phyloP scores from a whole-genome alignment of 2,329 filamentous ascomycete species.

The Aspergillus eucalypticola region DNA sequence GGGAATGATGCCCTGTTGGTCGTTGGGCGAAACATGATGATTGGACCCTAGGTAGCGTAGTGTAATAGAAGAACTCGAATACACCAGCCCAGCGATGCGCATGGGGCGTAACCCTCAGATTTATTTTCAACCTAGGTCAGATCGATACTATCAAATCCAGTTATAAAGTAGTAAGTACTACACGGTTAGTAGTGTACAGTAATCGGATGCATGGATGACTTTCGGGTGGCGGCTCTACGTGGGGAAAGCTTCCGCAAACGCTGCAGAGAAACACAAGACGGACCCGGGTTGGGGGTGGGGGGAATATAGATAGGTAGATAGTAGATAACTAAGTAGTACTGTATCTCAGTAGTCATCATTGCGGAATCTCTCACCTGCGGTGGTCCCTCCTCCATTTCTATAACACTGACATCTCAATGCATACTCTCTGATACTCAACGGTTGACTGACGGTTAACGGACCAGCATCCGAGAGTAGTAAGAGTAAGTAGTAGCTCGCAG shows the following conservation, averaged over 20 bases:
- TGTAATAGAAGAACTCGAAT: conserved; percentile 6
- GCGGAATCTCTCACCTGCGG: neutral
- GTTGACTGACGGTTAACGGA: too few species aligned
- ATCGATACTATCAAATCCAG: too few species aligned
- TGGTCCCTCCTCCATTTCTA: neutral
- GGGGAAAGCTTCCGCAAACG: neutral
- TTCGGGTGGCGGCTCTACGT: neutral
- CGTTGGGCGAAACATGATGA: conserved; percentile 13
- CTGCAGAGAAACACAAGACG: too few species aligned
- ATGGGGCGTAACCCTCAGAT: neutral
- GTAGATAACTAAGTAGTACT: neutral
- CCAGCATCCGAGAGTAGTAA: too few species aligned
- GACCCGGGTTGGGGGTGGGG: too few species aligned
- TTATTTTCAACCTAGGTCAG: too few species aligned
- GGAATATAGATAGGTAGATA: too few species aligned
- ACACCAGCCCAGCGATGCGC: neutral
- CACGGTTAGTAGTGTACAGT: too few species aligned
- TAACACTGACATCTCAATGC: neutral
- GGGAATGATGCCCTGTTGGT: conserved; percentile 4
- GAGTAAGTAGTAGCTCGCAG: too few species aligned
- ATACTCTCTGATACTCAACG: too few species aligned
- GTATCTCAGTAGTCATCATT: neutral
- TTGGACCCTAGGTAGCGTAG: conserved; percentile 16
- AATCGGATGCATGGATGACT: neutral
- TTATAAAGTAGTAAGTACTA: too few species aligned